Base-by-base conservation (phyloP, 2,329 filamentous ascomycete species). In the Trichoderma simmonsii region DNA sequence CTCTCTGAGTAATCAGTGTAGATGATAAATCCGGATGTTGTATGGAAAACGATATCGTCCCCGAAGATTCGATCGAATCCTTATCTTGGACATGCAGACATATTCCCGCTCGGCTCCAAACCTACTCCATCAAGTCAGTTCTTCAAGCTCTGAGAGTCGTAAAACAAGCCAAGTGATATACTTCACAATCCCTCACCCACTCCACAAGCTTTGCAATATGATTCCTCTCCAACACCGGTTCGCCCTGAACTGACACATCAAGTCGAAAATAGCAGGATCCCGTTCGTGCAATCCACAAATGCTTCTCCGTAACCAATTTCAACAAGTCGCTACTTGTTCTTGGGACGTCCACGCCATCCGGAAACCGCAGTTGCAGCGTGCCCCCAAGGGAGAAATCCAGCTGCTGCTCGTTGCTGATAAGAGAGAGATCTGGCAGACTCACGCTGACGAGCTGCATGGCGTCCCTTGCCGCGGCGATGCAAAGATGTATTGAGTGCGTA, bases 1-100 rank as follows among this genome's bases (percentile, higher is more conserved):
- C 74, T 1, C 63, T 57, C 1, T 82, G 82, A 6, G 79, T 74
- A 6, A 77, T 32, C 28, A 82, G 66, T 18, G 77, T 73, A 4
- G 82, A 82, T 0, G 76, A 75, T 21, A 82, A 62, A 51, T 80
- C 77, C 3, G 80, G 77, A 66, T 84, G 82, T 63, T 83, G 79
- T 8, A 84, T 76, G 1, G 78, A 81, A 54, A 83, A 83, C 1
- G 73, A 71, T 8, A 81, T 62, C 12, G 74, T 68, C 11, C 75
- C 76, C 3, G 76, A 67, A 6, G 75, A 36, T 21, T 73, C 71
- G 3, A 64, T n/a, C 8, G 15, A 14, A 3, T 36, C 43, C 36
- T 69, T 67, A 6, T 63, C 61, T n/a, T 75, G 71, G n/a, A 73
- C 70, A 18, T 77, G 75, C 3, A 82, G 71, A 6, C 72, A 75